Base-by-base conservation (phyloP, 176 grass and related monocot genomes). In the Saccharum spontaneum region DNA sequence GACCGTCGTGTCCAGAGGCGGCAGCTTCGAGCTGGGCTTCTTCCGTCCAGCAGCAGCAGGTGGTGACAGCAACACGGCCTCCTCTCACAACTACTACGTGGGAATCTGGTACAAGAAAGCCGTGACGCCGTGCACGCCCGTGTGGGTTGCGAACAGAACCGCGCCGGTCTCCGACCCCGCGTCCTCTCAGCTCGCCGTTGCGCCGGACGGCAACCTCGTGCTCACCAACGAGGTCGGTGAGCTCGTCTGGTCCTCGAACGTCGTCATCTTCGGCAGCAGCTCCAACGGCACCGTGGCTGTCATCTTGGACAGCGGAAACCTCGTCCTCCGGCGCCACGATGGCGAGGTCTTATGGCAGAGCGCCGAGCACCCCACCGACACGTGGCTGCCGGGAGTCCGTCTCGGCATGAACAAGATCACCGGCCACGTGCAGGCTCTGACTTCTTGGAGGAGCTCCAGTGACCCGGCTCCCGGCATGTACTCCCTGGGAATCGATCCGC, bases 71-170 rank as follows among this genome's bases (percentile, higher is more conserved):
- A 20, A 20, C 50, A 54, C 50, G 5, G 16, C 50, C 17, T 54
- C 50, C 7, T 54, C 17, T 7, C 8, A 11, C 16, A 83, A 38
- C 12, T 87, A 86, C 66, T 94, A 94, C 23, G 16, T 90, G 16
- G 88, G 92, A 0, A 86, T 94, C 82, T 88, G 92, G 92, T 90
- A 90, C 86, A 86, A 79, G 43, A 86, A 86, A 18, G 37, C 4
- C 64, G 83, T 88, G 62, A 67, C 69, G 6, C 1, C 33, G 18
- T 15, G 63, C 41, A 91, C 89, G 4, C 49, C 75, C 3, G 89
- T 89, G 17, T 94, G 92, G 89, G 79, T 94, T 3, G 89, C 92
- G 23, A 94, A 94, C 89, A 36, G 89, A 33, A 79, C 73, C 10
- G 28, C 63, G 16, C 92, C 92, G 4, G 81, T 94, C 22, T 13